These are phyloP conservation scores for Tetrapisispora namnaoensis DNA, from an alignment of 805 yeast species.

Conservation along the genomic window DNA sequence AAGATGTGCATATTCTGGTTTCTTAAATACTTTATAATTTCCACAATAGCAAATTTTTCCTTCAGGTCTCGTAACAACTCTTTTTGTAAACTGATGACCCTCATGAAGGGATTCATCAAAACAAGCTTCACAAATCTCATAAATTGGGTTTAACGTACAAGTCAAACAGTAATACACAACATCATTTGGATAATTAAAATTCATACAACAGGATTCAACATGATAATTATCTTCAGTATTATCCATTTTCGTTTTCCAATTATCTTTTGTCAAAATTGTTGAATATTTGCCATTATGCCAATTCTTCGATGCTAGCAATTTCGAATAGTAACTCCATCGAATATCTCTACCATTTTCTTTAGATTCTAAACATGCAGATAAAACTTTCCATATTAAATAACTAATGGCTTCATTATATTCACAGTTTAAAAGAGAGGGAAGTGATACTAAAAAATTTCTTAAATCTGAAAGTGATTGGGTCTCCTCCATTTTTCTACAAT, in stretches of 20 bases:
- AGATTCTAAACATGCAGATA: constrained; percentile 9
- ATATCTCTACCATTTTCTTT: constrained; percentile 7
- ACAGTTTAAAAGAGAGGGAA: constrained; percentile 19
- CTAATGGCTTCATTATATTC: constrained; percentile 19
- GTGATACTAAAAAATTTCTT: constrained; percentile 20
- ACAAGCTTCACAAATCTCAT: constrained; percentile 58
- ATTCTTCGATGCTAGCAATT: constrained; percentile 11
- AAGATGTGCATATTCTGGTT: constrained; percentile 10
- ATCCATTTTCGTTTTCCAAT: constrained; percentile 13
- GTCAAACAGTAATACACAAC: constrained; percentile 27
- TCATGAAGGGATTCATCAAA: constrained; percentile 57
- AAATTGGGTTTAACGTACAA: constrained; percentile 24
- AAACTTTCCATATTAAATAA: constrained; percentile 22
- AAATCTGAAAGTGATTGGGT: constrained; percentile 5
- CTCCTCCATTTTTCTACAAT: neutral
- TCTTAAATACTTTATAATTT: constrained; percentile 18
- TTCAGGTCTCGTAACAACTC: constrained; percentile 21
- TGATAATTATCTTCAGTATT: constrained; percentile 8
- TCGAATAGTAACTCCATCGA: constrained; percentile 17
- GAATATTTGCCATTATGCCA: constrained; percentile 17
- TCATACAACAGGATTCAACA: constrained; percentile 19
- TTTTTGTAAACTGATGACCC: constrained; percentile 41
- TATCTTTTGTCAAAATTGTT: constrained; percentile 5
- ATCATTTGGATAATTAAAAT: constrained; percentile 22
- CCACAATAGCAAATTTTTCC: constrained; percentile 29